Evolutionary conservation across 108 stramenopile genomes (phyloP), one percentile per base, ranked within the genome.

Genomic region (Cyclotella baltica): DNA sequence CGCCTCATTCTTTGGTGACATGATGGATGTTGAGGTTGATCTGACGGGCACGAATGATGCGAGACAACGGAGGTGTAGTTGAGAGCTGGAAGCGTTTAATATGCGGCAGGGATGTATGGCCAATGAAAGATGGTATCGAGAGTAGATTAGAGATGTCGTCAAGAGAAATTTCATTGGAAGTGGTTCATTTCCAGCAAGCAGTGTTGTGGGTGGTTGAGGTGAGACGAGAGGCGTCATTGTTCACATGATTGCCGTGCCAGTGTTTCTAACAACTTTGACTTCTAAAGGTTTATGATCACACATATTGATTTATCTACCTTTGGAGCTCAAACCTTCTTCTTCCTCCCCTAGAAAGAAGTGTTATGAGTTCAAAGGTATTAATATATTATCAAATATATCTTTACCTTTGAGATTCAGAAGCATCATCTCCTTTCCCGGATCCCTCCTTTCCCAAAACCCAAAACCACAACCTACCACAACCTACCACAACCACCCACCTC

Each of bases 401-500:
- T n/a, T n/a, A n/a, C n/a, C n/a, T n/a, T n/a, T n/a, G n/a, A n/a
- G n/a, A n/a, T n/a, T n/a, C n/a, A n/a, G n/a, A n/a, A n/a, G n/a
- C n/a, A 43, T 43, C 6, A 6, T 43, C 6, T 43, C 13, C 13
- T 43, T 43, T 6, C 40, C 13, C 10, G 40, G 6, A 6, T 43
- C 40, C 13, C 40, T 43, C 40, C 13, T 13, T 43, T 43, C 40
- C 40, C 40, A 43, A 43, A 43, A n/a, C n/a, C n/a, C n/a, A n/a
- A n/a, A n/a, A n/a, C n/a, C n/a, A n/a, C n/a, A n/a, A n/a, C n/a
- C n/a, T n/a, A n/a, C n/a, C n/a, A n/a, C n/a, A n/a, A n/a, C n/a
- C n/a, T n/a, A n/a, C 20, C 40, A 43, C 40, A 43, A 13, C 40
- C 40, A 6, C 40, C n/a, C 51, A n/a, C n/a, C 83, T 52, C 20